Base-by-base conservation (phyloP, 768 basidiomycete genomes). In the Psilocybe azurescens region DNA sequence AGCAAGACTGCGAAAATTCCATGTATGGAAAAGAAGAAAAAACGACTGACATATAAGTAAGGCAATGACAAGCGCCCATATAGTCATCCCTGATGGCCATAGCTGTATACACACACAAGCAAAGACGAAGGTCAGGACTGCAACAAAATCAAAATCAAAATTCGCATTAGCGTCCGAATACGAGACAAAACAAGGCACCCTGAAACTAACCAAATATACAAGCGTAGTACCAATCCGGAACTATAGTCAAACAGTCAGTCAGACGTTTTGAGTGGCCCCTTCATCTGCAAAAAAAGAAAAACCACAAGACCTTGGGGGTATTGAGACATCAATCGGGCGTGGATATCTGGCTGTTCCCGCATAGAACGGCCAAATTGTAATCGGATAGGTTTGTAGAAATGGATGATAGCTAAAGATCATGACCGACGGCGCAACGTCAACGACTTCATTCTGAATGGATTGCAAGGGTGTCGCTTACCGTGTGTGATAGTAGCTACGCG, bases 21-120 rank as follows among this genome's bases (percentile, higher is more conserved):
- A 10, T n/a, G 20, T 49, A 49, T 14, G 20, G 8, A 33, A 48
- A 62, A 51, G 57, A 20, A 58, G 14, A 38, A 49, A n/a, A 50
- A 58, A 41, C 51, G 30, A 52, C 76, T 57, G 56, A 80, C 81
- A 72, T 65, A 84, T 78, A 28, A 79, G 63, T 44, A 88, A 70
- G 4, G 86, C 82, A 10, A 87, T 73, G 1, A 87, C 67, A 49
- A 89, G 77, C 14, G 86, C 89, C 89, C 89, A 90, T 38, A 89
- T 83, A 5, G 87, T 86, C 79, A 90, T 83, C 66, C 74, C 78
- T 11, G 89, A 84, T n/a, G 85, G 81, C 88, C 88, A 90, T 13
- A 88, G 69, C 69, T 85, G 80, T 33, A 89, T 84, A 48, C 81
- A 83, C 16, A 89, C 65, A 68, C 87, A 79, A 13, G 86, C 86